Evolutionary conservation across 2,329 filamentous ascomycete genomes (phyloP).

Genomic region (Ceratocystis eucalypticola): DNA sequence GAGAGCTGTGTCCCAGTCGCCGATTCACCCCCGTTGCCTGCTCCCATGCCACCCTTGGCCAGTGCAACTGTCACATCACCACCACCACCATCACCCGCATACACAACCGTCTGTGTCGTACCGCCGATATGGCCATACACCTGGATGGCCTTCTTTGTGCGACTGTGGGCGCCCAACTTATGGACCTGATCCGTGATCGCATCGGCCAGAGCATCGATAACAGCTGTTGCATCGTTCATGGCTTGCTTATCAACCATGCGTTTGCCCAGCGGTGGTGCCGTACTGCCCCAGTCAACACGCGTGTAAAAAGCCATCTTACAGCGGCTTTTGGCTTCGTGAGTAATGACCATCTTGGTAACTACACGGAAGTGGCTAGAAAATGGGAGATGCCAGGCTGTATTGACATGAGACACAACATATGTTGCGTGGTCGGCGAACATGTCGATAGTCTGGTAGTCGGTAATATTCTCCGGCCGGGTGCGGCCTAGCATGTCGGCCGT

Average conservation of each 20-base stretch:
- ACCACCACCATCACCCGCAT: slow-evolving; percentile 34
- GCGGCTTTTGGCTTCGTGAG: slow-evolving; percentile 79
- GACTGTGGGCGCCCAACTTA: slow-evolving; percentile 57
- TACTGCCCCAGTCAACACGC: slow-evolving; percentile 70
- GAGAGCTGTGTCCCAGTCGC: not conserved
- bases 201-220: slow-evolving; percentile 62
- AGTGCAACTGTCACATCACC: slow-evolving; percentile 8
- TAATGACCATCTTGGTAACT: slow-evolving; percentile 84
- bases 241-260: slow-evolving; percentile 56
- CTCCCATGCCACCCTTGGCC: not conserved
- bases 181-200: slow-evolving; percentile 65
- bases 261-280: slow-evolving; percentile 44
- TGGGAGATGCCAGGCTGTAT: slow-evolving; percentile 71
- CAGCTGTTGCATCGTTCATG: slow-evolving; percentile 57
- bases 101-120: slow-evolving; percentile 49
- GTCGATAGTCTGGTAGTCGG: slow-evolving; percentile 79
- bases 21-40: not conserved
- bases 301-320: slow-evolving; percentile 84
- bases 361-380: slow-evolving; percentile 66
- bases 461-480: slow-evolving; percentile 47
- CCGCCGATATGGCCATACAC: slow-evolving; percentile 66
- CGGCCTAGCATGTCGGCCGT: slow-evolving; percentile 52
- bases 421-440: slow-evolving; percentile 61
- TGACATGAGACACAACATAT: slow-evolving; percentile 49
- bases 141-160: slow-evolving; percentile 63